Base-by-base conservation (phyloP, 441 rosid species). In the Flueggea neowawraea region DNA sequence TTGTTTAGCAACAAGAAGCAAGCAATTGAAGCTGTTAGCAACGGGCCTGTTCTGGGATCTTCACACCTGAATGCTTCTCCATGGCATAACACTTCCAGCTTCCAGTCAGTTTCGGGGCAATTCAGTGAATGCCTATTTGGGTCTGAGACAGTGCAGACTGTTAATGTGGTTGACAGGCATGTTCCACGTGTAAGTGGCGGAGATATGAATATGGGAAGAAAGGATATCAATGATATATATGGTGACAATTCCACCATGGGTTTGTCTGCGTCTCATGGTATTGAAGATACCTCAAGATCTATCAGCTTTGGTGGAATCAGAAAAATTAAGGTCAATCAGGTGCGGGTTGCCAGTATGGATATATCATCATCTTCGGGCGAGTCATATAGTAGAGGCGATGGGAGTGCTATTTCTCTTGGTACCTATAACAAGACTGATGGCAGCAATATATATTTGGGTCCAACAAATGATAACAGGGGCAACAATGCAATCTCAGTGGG, bases 241-340 rank as follows among this genome's bases (percentile, higher is more conserved):
- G 76, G 62, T 15, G 67, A 66, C 69, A 80, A 73, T 59, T 70
- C 88, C 49, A 77, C 79, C 12, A 75, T 84, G 62, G 75, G 79
- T 68, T 73, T 87, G 65, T 80, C 90, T 22, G 71, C 80, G 78
- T 66, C 83, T 44, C 83, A 72, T 52, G 52, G 63, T 15, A 50
- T 63, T 43, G 84, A 82, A 62, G 84, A 79, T 75, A 75, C 77
- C n/a, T 68, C 78, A 17, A 69, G 75, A 14, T 71, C 74, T 56
- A 66, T 78, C 16, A 72, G 68, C 69, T 75, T 63, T 76, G 80
- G 80, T 52, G 88, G 84, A 57, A 76, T 80, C 52, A 77, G 88
- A 76, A 86, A 86, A 69, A 88, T 80, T 31, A 82, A 77, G 74
- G 81, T 84, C 68, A 82, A 72, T 58, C 77, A 82, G 70, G 82